Percentiles rank a stretch among this genome's conserved stretches.
These are phyloP conservation scores for Aureobasidium sp. DNA, from an alignment of 2,329 filamentous ascomycete species.

Conservation along the genomic window DNA sequence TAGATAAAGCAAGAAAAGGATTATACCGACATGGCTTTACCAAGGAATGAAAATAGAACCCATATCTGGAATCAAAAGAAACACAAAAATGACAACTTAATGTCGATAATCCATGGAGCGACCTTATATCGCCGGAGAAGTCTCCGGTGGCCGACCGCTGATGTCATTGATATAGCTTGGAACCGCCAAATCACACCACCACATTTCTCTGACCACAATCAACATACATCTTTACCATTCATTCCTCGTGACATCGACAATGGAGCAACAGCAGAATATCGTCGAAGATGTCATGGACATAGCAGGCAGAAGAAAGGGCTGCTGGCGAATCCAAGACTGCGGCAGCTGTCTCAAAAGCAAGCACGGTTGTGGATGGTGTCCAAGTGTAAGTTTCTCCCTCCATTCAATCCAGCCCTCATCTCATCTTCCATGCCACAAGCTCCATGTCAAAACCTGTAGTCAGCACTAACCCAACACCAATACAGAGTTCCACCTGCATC, in stretches of 20 bases:
- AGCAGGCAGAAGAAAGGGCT: constrained; percentile 14
- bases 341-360: constrained; percentile 22
- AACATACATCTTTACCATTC: too few relatives aligned
- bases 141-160: background rate
- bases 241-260: background rate
- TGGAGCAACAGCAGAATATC: background rate
- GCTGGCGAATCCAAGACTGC: constrained; percentile 28
- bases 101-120: background rate
- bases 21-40: background rate
- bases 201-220: background rate
- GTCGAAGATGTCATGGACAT: background rate
- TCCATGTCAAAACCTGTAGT: background rate
- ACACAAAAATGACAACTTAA: too few relatives aligned
- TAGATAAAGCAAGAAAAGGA: background rate
- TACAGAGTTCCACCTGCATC: constrained; percentile 35
- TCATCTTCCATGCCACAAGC: background rate
- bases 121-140: background rate
- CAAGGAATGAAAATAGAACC: background rate
- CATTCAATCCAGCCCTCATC: background rate
- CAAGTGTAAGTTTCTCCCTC: constrained; percentile 26
- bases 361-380: constrained; percentile 37
- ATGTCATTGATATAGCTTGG: constrained; percentile 1
- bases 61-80: too few relatives aligned
- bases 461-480: background rate
- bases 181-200: background rate